Percentiles rank a stretch among this genome's conserved stretches.
Conservation (phyloP, 2,329 filamentous ascomycete species). For the Acarospora socialis region DNA sequence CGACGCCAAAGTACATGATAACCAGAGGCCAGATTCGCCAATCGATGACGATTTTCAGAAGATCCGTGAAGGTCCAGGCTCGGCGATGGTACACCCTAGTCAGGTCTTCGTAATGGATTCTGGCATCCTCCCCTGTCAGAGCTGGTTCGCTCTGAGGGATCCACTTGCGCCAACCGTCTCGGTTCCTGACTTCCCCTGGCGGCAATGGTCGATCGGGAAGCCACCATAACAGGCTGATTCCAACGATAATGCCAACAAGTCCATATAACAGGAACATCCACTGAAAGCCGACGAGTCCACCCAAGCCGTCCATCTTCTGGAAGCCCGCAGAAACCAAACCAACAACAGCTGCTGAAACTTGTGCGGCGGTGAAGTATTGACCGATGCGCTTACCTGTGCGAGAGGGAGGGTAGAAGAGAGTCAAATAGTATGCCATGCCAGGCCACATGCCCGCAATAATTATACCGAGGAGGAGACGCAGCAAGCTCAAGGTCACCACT, state of each 20-base stretch:
- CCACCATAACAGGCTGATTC: slow-evolving; percentile 72
- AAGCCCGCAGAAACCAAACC: slow-evolving; percentile 83
- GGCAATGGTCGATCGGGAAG: slow-evolving; percentile 67
- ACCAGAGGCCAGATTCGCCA: slow-evolving; percentile 80
- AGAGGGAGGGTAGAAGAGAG: slow-evolving; percentile 79
- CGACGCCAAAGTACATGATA: slow-evolving; percentile 90
- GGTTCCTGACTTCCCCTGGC: slow-evolving; percentile 47
- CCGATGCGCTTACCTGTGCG: slow-evolving; percentile 79
- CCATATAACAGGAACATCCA: slow-evolving; percentile 93
- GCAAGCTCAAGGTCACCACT: slow-evolving; percentile 34
- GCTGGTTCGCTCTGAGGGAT: slow-evolving; percentile 57
- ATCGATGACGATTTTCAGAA: slow-evolving; percentile 58
- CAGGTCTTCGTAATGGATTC: slow-evolving; percentile 71
- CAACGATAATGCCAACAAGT: slow-evolving; percentile 56
- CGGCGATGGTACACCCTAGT: slow-evolving; percentile 63
- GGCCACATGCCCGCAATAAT: slow-evolving; percentile 93
- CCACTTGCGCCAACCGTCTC: slow-evolving; percentile 44
- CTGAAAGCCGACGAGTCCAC: slow-evolving; percentile 66
- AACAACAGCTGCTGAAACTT: slow-evolving; percentile 78
- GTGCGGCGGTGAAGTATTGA: slow-evolving; percentile 75
- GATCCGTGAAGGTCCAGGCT: slow-evolving; percentile 58
- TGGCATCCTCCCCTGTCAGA: slow-evolving; percentile 60
- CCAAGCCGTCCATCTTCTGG: slow-evolving; percentile 71
- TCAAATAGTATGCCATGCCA: slow-evolving; percentile 85
- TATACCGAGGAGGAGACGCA: slow-evolving; percentile 70